Evolutionary conservation across 2,329 filamentous ascomycete species (phyloP).

Genomic region (Phyllachora maydis): DNA sequence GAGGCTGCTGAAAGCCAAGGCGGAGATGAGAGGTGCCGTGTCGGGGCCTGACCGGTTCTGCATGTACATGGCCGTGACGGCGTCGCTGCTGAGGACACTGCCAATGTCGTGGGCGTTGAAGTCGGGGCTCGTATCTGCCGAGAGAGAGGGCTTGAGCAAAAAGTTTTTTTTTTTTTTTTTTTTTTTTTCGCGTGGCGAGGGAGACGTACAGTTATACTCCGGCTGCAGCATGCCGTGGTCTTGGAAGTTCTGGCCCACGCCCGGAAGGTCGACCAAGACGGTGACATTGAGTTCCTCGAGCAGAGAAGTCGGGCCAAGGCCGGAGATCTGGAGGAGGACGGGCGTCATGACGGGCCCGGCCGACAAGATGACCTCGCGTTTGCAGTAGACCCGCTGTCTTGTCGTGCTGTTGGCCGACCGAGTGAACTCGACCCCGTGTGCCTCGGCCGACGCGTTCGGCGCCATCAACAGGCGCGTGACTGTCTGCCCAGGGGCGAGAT

Average conservation of each 20-base stretch:
- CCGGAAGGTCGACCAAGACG: conserved; percentile 10
- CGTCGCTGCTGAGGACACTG: too few relatives aligned
- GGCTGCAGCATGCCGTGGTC: conserved; percentile 13
- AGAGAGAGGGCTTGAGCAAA: too few relatives aligned
- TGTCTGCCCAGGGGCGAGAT: conserved; percentile 16
- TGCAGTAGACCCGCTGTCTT: conserved; percentile 8
- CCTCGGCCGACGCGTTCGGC: neutral
- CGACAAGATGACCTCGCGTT: conserved; percentile 10
- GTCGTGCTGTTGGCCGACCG: conserved; percentile 5
- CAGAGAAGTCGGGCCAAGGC: conserved; percentile 11
- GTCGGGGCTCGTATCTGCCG: too few relatives aligned
- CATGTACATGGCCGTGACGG: too few relatives aligned
- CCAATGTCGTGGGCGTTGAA: too few relatives aligned
- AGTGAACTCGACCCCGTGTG: conserved; percentile 9
- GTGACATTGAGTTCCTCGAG: conserved; percentile 9
- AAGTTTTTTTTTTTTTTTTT: too few relatives aligned
- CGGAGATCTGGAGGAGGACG: conserved; percentile 12
- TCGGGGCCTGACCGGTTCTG: conserved; percentile 6
- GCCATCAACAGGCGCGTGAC: conserved; percentile 14
- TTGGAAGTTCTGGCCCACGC: conserved; percentile 12
- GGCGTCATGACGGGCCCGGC: conserved; percentile 12
- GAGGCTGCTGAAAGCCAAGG: conserved; percentile 7
- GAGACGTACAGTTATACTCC: conserved; percentile 11
- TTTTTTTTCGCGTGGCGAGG: too few relatives aligned
- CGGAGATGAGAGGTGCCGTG: conserved; percentile 8